Base-by-base conservation (phyloP, 73 alveolate genomes). In the Paraurostyla sp. region DNA sequence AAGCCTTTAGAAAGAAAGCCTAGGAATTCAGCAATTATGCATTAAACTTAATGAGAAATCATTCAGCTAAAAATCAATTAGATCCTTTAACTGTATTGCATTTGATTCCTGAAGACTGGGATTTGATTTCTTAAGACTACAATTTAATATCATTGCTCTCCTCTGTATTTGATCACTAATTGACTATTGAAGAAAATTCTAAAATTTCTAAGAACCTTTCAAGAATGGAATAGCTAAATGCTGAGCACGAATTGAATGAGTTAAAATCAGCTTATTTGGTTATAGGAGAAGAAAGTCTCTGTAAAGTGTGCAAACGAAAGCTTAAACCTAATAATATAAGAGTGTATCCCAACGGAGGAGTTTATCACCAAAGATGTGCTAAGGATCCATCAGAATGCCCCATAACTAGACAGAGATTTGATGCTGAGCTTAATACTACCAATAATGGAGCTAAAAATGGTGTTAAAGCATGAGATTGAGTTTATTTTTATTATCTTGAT, bases 341-440 rank as follows among this genome's bases (percentile, higher is more conserved):
- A 45, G 85, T 87, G 0, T 87, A 49, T 46, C 93, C 93, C 22
- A 87, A 87, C 57, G 93, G 93, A 54, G 85, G 86, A 20, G 87
- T 76, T 25, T 81, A 27, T 46, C 87, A 87, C 41, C 23, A 71
- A 42, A 52, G 65, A 32, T 76, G 89, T 42, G 85, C 87, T n/a
- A 87, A 63, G 56, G 88, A 71, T 23, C 43, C 41, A 0, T 20
- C 60, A 13, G 80, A 87, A 42, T 71, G 89, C 33, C 93, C 93
- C 0, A 36, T 75, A 22, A 87, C 93, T 15, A 73, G 82, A 75
- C 33, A 51, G 23, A 51, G 76, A 62, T 75, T 87, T 46, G 89
- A 87, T 59, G 25, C 43, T 7, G 52, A 38, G 54, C 22, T 51
- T 23, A 23, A 46, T 9, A 9, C 29, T 38, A 51, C 23, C 0